Evolutionary conservation across 2,329 filamentous ascomycete genomes (phyloP), one percentile per base, ranked within the genome.

Genomic region (Colletotrichum spinosum): DNA sequence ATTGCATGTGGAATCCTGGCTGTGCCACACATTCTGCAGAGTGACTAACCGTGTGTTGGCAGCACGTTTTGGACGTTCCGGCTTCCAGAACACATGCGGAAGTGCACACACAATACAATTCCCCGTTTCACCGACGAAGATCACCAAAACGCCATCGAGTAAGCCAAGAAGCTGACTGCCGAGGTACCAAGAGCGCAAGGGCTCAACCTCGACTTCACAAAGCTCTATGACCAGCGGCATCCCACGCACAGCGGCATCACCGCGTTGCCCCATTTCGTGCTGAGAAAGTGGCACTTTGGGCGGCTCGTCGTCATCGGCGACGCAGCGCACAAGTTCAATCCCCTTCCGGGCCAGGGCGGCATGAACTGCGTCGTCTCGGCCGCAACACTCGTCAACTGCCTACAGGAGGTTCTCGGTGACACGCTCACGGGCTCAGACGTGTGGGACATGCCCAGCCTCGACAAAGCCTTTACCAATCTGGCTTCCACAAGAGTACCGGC

Each of bases 201-300:
- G 12, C 42, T 44, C 13, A 15, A 15, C 42, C 7, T 44, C 13
- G 42, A 44, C 42, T 44, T 44, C 42, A 15, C 4, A 7, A 3
- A 44, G 42, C 42, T 44, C 12, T 44, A 13, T 15, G 42, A 44
- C 42, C 42, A 15, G 42, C 42, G 42, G 13, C 13, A 15, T 13
- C 10, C 10, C 3, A 15, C 12, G 13, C 42, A 44, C 42, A 15
- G 42, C 42, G 42, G 42, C 42, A 44, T 81, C 39, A 75, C 74
- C 3, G 69, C 75, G 0, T 52, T 79, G 3, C 76, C 75, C 33
- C 75, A 78, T 41, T 53, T 72, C n/a, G 72, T 75, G 13, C 75
- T 68, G 35, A 68, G 74, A 10, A 72, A 72, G 51, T 78, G 76
- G 76, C 70, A 71, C 57, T 74, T 72, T 53, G 55, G 69, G 7